Conservation (phyloP, 192 early-diverging fungal genomes). For the Podochytrium sp. region DNA sequence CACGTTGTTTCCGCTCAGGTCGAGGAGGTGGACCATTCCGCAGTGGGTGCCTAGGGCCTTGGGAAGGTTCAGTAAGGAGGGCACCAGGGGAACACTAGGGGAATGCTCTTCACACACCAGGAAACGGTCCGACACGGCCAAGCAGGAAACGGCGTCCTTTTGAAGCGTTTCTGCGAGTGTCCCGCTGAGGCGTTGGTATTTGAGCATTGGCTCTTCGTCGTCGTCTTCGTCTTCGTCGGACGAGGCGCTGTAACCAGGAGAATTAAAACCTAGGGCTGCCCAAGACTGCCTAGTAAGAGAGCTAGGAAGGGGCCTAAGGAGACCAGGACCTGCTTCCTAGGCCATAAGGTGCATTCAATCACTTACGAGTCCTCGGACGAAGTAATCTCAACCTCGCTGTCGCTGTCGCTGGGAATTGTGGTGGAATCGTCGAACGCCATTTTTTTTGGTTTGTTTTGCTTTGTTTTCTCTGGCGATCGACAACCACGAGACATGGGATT, state of each 20-base stretch:
- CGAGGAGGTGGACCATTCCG: slow-evolving; percentile 86
- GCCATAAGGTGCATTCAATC: too few relatives aligned
- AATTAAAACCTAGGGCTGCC: too few relatives aligned
- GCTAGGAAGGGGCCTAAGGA: too few relatives aligned
- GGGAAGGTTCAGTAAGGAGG: not conserved
- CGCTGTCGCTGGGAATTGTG: too few relatives aligned
- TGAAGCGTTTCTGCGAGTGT: slow-evolving; percentile 77
- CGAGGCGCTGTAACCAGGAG: not conserved
- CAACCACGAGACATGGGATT: too few relatives aligned
- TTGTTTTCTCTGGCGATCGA: too few relatives aligned
- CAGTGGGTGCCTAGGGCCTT: slow-evolving; percentile 89
- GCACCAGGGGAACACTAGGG: not conserved
- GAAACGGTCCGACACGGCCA: slow-evolving; percentile 83
- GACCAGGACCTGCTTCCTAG: too few relatives aligned
- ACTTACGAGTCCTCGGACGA: too few relatives aligned
- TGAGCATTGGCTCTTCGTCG: slow-evolving; percentile 89
- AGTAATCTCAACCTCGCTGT: too few relatives aligned
- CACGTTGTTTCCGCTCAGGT: slow-evolving; percentile 89
- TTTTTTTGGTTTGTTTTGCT: too few relatives aligned
- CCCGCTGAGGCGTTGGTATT: slow-evolving; percentile 84
- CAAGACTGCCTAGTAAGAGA: too few relatives aligned
- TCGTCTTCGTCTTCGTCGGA: slow-evolving; percentile 61
- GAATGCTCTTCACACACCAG: slow-evolving; percentile 58
- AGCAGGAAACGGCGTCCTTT: slow-evolving; percentile 82
- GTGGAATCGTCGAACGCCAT: too few relatives aligned